Evolutionary conservation across 805 yeast genomes (phyloP).

Genomic region (Brettanomyces nanus): DNA sequence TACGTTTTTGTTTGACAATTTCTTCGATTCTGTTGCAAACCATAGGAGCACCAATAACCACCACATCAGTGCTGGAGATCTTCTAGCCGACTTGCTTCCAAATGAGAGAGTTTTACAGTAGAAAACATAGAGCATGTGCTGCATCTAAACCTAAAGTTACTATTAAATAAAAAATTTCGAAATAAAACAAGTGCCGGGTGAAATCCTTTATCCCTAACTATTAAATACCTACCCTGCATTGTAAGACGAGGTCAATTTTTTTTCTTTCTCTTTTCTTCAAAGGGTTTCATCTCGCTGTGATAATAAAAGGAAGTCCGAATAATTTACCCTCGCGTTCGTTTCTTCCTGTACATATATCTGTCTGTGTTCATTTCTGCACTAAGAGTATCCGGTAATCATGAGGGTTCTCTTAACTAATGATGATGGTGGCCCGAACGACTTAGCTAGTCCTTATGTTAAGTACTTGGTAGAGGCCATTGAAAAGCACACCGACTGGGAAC

Average conservation of each 20-base stretch:
- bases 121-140: background rate
- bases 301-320: no score
- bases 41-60: constrained; percentile 41
- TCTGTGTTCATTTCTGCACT: no score
- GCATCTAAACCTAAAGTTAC: no score
- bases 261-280: background rate
- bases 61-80: constrained; percentile 33
- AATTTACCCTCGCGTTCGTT: no score
- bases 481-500: constrained; percentile 68
- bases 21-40: constrained; percentile 57
- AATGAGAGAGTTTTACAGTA: constrained; percentile 50
- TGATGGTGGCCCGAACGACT: constrained; percentile 86
- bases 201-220: no score
- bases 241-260: no score
- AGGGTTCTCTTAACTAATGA: constrained; percentile 65
- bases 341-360: no score
- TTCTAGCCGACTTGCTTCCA: constrained; percentile 55
- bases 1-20: constrained; percentile 82
- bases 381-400: no score
- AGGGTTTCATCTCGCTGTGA: background rate
- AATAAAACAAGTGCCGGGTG: no score
- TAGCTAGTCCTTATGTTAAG: constrained; percentile 77
- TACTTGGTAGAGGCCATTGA: constrained; percentile 65
- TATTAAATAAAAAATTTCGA: no score
- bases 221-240: no score